phyloP scores from a whole-genome alignment of 208 protist species.

The Novymonas esmeraldas region DNA sequence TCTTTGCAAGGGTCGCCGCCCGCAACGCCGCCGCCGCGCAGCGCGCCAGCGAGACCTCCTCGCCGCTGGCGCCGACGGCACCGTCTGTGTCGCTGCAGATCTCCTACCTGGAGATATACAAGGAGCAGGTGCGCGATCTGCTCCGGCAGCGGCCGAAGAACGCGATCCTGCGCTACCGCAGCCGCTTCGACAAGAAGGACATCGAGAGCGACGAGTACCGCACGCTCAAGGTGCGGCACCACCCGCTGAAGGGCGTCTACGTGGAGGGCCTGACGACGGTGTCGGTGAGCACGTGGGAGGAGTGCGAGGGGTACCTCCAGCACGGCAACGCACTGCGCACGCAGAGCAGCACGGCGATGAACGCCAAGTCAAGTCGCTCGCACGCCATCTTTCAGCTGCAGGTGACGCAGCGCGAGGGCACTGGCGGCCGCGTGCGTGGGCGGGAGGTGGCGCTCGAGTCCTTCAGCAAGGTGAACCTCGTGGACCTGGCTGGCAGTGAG shows the following conservation, averaged over 20 bases:
- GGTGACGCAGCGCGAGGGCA: slow-evolving; percentile 59
- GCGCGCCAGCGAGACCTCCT: not conserved
- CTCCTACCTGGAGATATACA: slow-evolving; percentile 92
- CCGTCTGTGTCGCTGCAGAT: slow-evolving; percentile 37
- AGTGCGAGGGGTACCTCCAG: slow-evolving; percentile 71
- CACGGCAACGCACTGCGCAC: slow-evolving; percentile 73
- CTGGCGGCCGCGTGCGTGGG: slow-evolving; percentile 80
- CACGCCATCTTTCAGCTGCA: slow-evolving; percentile 96
- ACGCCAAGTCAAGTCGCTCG: slow-evolving; percentile 90
- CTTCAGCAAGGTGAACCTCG: slow-evolving; percentile 75
- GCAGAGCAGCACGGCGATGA: slow-evolving; percentile 86
- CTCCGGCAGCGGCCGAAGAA: slow-evolving; percentile 71
- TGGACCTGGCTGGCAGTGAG: slow-evolving; percentile 82
- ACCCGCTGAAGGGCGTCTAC: slow-evolving; percentile 67
- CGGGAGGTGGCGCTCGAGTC: slow-evolving; percentile 42
- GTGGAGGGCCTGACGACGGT: slow-evolving; percentile 86
- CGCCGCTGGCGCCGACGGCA: not conserved
- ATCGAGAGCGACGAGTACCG: slow-evolving; percentile 53
- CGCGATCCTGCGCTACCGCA: slow-evolving; percentile 55
- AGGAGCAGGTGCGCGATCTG: slow-evolving; percentile 83
- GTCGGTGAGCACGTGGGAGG: slow-evolving; percentile 54
- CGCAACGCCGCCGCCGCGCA: slow-evolving; percentile 11
- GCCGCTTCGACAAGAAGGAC: slow-evolving; percentile 60
- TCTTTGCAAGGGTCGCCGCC: slow-evolving; percentile 47
- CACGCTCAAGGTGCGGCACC: slow-evolving; percentile 67